These are phyloP conservation scores for Exophiala mesophila DNA, from an alignment of 2,329 filamentous ascomycete genomes.

Conservation along the genomic window DNA sequence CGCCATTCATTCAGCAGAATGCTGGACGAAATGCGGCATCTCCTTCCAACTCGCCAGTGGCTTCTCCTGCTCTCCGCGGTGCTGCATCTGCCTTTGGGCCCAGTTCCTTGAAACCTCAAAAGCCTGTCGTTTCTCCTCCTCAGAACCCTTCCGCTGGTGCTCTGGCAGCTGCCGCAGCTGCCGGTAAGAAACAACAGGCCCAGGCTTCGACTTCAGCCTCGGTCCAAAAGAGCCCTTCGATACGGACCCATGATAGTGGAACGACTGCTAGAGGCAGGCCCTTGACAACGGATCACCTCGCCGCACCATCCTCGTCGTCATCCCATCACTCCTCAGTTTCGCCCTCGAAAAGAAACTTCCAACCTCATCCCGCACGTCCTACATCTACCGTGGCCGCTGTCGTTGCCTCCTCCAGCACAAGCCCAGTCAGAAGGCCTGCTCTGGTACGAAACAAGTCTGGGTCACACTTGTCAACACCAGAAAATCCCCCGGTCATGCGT, in stretches of 20 bases:
- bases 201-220: constrained; percentile 1
- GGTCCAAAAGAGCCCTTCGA: constrained; percentile 1
- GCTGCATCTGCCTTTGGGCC: constrained; percentile 23
- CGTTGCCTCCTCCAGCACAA: constrained; percentile 21
- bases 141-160: constrained; percentile 22
- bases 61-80: constrained; percentile 22
- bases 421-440: constrained; percentile 18
- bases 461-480: constrained; percentile 11
- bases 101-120: constrained; percentile 8
- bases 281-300: constrained; percentile 7
- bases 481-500: constrained; percentile 6
- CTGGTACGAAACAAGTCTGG: constrained; percentile 8
- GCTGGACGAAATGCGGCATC: constrained; percentile 1
- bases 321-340: constrained; percentile 9
- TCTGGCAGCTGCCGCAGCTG: constrained; percentile 18
- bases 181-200: constrained; percentile 14
- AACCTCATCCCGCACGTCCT: constrained; percentile 16
- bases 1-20: constrained; percentile 21
- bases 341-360: constrained; percentile 9
- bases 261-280: constrained; percentile 11
- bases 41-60: constrained; percentile 11
- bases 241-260: constrained; percentile 7
- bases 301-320: constrained; percentile 4
- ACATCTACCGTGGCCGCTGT: constrained; percentile 22
- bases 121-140: constrained; percentile 5